Evolutionary conservation across 768 basidiomycete genomes (phyloP).

Genomic region (Lyophyllum atratum): DNA sequence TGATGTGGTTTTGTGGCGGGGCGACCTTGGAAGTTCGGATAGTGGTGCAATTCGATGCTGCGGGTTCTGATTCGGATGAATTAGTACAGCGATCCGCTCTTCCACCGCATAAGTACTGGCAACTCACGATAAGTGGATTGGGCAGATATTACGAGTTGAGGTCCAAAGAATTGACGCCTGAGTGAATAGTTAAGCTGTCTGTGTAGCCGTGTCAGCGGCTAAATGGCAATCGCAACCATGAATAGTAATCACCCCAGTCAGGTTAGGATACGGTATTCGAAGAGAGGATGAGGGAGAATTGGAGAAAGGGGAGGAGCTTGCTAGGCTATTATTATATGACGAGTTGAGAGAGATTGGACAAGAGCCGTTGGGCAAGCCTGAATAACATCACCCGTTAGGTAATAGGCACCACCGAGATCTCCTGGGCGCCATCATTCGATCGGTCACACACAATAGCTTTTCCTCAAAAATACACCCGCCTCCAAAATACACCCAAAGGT

Average conservation of each 20-base stretch:
- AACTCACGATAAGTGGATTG: not conserved
- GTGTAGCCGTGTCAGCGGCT: not conserved
- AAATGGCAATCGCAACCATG: not conserved
- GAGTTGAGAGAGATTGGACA: not conserved
- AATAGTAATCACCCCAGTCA: not conserved
- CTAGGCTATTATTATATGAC: not conserved
- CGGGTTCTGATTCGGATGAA: not conserved
- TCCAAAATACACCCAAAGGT: no score
- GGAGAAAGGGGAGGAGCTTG: not conserved
- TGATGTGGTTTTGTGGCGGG: slow-evolving; percentile 15
- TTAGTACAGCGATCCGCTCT: not conserved
- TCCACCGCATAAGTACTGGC: not conserved
- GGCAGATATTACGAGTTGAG: not conserved
- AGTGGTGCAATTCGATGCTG: not conserved
- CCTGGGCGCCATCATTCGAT: no score
- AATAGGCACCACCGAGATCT: no score
- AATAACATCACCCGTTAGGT: not conserved
- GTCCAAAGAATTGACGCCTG: not conserved
- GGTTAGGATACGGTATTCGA: not conserved
- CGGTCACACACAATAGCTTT: no score
- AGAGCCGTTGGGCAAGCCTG: not conserved
- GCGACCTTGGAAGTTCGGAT: not conserved
- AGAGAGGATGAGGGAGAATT: not conserved
- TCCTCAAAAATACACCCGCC: no score
- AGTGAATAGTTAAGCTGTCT: not conserved